Conservation (phyloP, 345 rosid genomes). For the Linum lewisii region DNA sequence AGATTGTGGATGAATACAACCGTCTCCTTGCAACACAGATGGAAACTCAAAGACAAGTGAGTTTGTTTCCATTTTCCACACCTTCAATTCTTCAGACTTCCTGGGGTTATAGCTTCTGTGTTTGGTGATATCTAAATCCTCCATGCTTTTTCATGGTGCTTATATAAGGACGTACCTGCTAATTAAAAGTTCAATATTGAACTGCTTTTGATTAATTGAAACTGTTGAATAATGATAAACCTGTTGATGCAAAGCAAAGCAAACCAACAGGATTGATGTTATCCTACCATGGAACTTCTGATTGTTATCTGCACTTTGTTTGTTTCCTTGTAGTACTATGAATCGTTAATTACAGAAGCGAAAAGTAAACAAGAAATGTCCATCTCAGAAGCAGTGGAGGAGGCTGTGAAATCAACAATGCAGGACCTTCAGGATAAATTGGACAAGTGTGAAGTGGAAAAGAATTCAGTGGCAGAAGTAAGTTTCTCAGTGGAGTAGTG, state of each 20-base stretch:
- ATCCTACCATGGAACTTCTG: background rate
- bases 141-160: background rate
- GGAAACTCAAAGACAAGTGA: slow-evolving; percentile 76
- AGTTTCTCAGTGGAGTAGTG: slow-evolving; percentile 4
- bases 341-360: slow-evolving; percentile 62
- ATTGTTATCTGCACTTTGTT: background rate
- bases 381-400: slow-evolving; percentile 54
- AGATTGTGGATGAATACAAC: slow-evolving; percentile 80
- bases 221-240: too few species aligned
- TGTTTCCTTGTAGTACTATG: slow-evolving; percentile 47
- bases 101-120: background rate
- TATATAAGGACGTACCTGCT: too few species aligned
- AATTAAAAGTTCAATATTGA: too few species aligned
- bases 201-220: too few species aligned
- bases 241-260: too few species aligned
- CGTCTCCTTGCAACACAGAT: slow-evolving; percentile 77
- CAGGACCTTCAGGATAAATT: slow-evolving; percentile 55
- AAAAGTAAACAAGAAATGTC: slow-evolving; percentile 59
- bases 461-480: slow-evolving; percentile 57
- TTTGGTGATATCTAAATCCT: background rate
- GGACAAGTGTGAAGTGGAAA: slow-evolving; percentile 53
- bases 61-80: slow-evolving; percentile 6
- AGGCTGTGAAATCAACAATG: slow-evolving; percentile 44
- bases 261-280: too few species aligned
- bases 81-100: background rate